Evolutionary conservation across 208 protist genomes (phyloP), one percentile per base, ranked within the genome.

Genomic region (Giardia muris): DNA sequence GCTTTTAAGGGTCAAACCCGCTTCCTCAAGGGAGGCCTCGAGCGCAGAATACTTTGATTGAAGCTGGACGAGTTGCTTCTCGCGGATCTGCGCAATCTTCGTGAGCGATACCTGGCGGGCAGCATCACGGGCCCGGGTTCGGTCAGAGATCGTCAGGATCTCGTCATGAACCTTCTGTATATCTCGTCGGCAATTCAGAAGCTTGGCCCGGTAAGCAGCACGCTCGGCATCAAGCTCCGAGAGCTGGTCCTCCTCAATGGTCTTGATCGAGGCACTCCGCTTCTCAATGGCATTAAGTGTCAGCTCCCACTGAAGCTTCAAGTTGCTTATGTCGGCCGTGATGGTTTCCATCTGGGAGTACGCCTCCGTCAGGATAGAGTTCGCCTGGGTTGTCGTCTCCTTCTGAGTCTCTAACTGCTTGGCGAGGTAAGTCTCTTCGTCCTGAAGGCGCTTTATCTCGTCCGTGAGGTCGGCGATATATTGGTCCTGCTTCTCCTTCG

Each of bases 251-350:
- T 90, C 87, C 4, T 47, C 10, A 1, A 47, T 45, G 2, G 2
- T 47, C 43, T 47, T 44, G 42, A 90, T 4, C 46, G 43, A 67
- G 42, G 87, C 45, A 2, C 42, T 47, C 19, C 45, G n/a, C 1
- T 90, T 2, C 43, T 90, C 87, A 47, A 90, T 90, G n/a, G n/a
- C 2, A 47, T 90, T 90, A 47, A 90, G 44, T 2, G 87, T 90
- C 2, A 90, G 87, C 43, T 90, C 42, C 87, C 87, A 90, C 2
- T 47, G 2, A 2, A 47, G n/a, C 19, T n/a, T 43, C 2, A 47
- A 1, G 2, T 90, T 2, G 45, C 1, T 46, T 4, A 90, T 90
- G 1, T 90, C 87, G 4, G 10, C 2, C 44, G 46, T 47, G 2
- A 90, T 90, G 2, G 4, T 2, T 19, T 90, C 44, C 87, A 90